These are phyloP conservation scores for Ogataea haglerorum DNA, from an alignment of 805 yeast genomes.

Conservation along the genomic window DNA sequence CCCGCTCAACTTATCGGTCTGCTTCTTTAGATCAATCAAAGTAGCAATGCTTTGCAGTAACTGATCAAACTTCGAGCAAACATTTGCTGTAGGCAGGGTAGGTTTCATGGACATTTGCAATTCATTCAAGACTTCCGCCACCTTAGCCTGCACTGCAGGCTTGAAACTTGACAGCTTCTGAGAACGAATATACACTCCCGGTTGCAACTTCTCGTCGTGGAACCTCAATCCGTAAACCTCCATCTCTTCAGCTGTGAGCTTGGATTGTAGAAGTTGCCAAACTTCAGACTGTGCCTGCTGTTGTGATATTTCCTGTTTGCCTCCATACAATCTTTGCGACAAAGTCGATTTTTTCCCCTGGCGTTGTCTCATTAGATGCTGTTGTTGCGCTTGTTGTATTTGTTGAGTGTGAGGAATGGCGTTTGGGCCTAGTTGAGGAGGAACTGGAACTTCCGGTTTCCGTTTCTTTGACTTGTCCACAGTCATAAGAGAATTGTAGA, in stretches of 20 bases:
- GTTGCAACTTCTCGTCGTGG: slow-evolving; percentile 67
- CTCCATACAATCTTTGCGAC: slow-evolving; percentile 4
- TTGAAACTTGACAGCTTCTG: slow-evolving; percentile 73
- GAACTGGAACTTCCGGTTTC: slow-evolving; percentile 50
- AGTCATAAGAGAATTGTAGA: slow-evolving; percentile 74
- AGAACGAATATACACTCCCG: slow-evolving; percentile 84
- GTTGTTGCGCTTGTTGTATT: slow-evolving; percentile 20
- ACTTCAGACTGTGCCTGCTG: slow-evolving; percentile 26
- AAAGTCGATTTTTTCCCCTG: slow-evolving; percentile 12
- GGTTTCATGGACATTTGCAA: slow-evolving; percentile 79
- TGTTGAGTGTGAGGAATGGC: slow-evolving; percentile 47
- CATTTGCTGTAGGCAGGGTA: slow-evolving; percentile 79
- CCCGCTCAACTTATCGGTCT: slow-evolving; percentile 80
- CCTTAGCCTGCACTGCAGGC: slow-evolving; percentile 67
- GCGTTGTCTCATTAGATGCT: slow-evolving; percentile 15
- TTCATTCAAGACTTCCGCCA: slow-evolving; percentile 65
- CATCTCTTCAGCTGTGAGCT: slow-evolving; percentile 73
- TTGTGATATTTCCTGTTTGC: slow-evolving; percentile 11
- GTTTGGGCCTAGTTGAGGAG: slow-evolving; percentile 55
- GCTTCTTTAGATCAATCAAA: slow-evolving; percentile 79
- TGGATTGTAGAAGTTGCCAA: slow-evolving; percentile 42
- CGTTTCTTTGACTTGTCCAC: slow-evolving; percentile 60
- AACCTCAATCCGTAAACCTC: slow-evolving; percentile 78
- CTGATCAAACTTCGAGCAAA: slow-evolving; percentile 73
- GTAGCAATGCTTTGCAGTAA: slow-evolving; percentile 66